These are phyloP conservation scores for Allomyces javanicus DNA, from an alignment of 192 early-diverging fungal genomes.

Conservation along the genomic window DNA sequence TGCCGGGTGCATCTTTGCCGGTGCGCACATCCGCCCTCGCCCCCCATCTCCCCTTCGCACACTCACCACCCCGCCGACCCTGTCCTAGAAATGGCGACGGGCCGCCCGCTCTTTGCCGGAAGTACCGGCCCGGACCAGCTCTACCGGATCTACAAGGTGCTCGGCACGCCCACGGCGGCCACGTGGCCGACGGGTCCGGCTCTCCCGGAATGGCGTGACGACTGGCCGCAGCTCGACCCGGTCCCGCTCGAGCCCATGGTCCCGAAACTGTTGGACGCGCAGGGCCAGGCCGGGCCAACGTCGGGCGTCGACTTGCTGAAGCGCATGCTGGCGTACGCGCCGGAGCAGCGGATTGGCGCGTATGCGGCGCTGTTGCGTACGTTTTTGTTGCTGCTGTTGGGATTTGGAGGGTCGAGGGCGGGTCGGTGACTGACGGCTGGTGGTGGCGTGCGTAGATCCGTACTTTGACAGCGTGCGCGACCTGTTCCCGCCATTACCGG, in stretches of 20 bases:
- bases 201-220: constrained; percentile 67
- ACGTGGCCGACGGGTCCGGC: constrained; percentile 69
- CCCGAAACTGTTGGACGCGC: constrained; percentile 38
- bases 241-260: constrained; percentile 51
- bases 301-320: constrained; percentile 67
- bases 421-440: no score
- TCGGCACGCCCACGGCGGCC: constrained; percentile 63
- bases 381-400: constrained; percentile 20
- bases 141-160: constrained; percentile 71
- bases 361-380: constrained; percentile 43
- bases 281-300: constrained; percentile 12
- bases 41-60: not conserved
- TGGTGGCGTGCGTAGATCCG: no score
- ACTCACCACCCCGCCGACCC: not conserved
- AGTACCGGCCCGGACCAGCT: constrained; percentile 73
- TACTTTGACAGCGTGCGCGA: no score
- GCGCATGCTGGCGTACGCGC: constrained; percentile 50
- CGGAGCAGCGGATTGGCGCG: constrained; percentile 60
- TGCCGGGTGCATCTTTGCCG: constrained; percentile 70
- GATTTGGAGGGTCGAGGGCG: no score
- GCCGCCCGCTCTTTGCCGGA: constrained; percentile 80
- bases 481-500: no score
- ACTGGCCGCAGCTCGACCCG: constrained; percentile 54
- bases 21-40: constrained; percentile 8
- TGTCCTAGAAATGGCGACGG: constrained; percentile 55